phyloP scores from a whole-genome alignment of 2,329 filamentous ascomycete species.

The Colletotrichum chlorophyti region DNA sequence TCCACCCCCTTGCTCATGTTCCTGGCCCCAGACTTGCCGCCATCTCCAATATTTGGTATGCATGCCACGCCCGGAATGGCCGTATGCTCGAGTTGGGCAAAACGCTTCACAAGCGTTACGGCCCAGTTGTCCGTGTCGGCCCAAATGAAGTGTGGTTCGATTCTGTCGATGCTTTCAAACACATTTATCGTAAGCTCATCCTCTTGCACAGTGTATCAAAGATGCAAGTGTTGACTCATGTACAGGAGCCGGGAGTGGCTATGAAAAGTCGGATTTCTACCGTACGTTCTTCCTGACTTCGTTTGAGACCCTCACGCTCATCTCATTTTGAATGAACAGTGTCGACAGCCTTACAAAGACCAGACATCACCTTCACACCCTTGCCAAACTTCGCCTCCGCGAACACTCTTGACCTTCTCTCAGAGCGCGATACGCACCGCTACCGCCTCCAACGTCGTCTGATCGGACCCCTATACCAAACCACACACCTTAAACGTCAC shows the following conservation, averaged over 20 bases:
- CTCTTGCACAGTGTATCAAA: not conserved
- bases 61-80: conserved; percentile 51
- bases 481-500: conserved; percentile 48
- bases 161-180: conserved; percentile 52
- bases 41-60: conserved; percentile 56
- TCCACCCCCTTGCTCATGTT: conserved; percentile 52
- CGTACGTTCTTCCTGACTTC: conserved; percentile 35
- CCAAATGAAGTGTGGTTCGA: conserved; percentile 62
- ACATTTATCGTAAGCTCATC: conserved; percentile 51
- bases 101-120: conserved; percentile 54
- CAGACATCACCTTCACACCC: conserved; percentile 44
- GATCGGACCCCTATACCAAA: conserved; percentile 55
- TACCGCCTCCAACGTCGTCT: conserved; percentile 57
- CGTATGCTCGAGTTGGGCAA: conserved; percentile 47
- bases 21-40: conserved; percentile 56
- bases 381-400: conserved; percentile 35
- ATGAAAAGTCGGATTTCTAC: conserved; percentile 61
- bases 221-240: not conserved
- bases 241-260: conserved; percentile 53
- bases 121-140: conserved; percentile 58
- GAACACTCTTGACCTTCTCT: conserved; percentile 58
- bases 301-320: not conserved
- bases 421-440: conserved; percentile 52
- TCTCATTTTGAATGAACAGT: conserved; percentile 38
- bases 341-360: conserved; percentile 52